Evolutionary conservation across 2,329 filamentous ascomycete genomes (phyloP).

Genomic region (Raffaelea arxii): DNA sequence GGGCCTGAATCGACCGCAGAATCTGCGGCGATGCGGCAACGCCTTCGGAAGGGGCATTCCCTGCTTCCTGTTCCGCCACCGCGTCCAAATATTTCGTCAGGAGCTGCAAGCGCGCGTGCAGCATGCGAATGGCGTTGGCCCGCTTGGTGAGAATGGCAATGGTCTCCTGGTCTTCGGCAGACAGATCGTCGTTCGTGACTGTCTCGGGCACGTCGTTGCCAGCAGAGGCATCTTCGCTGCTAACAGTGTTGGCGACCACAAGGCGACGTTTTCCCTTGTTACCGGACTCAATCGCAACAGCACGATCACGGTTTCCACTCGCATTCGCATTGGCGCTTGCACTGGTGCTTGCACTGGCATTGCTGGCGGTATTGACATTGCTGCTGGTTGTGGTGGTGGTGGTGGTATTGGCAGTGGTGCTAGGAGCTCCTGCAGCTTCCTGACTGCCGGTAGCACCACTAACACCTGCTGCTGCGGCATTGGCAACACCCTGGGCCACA

Average conservation of each 20-base stretch:
- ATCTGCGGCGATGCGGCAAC: constrained; percentile 50
- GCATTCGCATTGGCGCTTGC: not conserved
- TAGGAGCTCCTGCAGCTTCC: too few species aligned
- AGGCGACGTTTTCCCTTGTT: constrained; percentile 32
- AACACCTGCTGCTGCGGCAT: constrained; percentile 34
- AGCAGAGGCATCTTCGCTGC: constrained; percentile 6
- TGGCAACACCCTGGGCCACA: constrained; percentile 75
- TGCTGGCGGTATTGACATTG: not conserved
- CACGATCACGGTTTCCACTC: constrained; percentile 11
- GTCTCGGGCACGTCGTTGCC: not conserved
- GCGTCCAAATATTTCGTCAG: constrained; percentile 64
- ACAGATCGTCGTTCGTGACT: constrained; percentile 35
- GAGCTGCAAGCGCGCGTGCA: constrained; percentile 66
- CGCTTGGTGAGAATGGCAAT: constrained; percentile 68
- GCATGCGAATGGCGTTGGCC: constrained; percentile 87
- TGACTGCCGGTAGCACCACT: not conserved
- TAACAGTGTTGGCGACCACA: constrained; percentile 12
- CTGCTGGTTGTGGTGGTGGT: constrained; percentile 27
- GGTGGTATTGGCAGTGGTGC: not conserved
- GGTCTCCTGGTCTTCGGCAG: constrained; percentile 50
- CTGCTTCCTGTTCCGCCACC: constrained; percentile 19
- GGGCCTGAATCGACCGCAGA: constrained; percentile 78
- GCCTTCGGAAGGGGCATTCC: constrained; percentile 3
- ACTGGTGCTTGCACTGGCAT: not conserved
- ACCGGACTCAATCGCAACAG: constrained; percentile 11